Conservation (phyloP, 441 rosid species). For the Pelargonium citronellum region DNA sequence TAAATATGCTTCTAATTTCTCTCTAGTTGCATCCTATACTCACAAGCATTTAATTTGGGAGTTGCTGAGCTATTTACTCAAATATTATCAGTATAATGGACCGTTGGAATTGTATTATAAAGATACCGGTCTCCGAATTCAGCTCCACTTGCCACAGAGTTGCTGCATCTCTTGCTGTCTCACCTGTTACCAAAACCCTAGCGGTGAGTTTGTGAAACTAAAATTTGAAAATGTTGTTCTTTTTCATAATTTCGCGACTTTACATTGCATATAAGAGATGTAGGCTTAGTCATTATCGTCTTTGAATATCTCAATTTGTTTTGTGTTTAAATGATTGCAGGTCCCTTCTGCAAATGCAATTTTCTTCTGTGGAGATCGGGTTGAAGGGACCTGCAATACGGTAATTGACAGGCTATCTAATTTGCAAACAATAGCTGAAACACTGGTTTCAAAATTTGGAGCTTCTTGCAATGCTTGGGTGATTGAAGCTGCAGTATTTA, state of each 20-base stretch:
- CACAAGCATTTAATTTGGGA: too few species aligned
- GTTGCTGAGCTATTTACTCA: too few species aligned
- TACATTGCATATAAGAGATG: not conserved
- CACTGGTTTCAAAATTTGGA: constrained; percentile 67
- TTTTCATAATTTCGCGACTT: not conserved
- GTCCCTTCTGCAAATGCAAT: constrained; percentile 68
- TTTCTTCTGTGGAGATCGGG: constrained; percentile 68
- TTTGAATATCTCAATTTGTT: not conserved
- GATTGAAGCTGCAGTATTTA: constrained; percentile 54
- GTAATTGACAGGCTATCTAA: constrained; percentile 69
- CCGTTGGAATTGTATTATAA: constrained; percentile 54
- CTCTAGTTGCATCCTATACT: too few species aligned
- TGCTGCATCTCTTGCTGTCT: constrained; percentile 63
- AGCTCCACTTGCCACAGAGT: constrained; percentile 38
- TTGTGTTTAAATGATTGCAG: constrained; percentile 23
- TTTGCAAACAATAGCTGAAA: constrained; percentile 48
- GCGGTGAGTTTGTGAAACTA: constrained; percentile 30
- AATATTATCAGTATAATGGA: constrained; percentile 33
- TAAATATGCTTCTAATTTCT: too few species aligned
- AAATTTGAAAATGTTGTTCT: not conserved
- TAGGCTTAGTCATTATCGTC: not conserved
- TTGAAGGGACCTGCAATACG: constrained; percentile 52
- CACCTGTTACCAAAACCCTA: constrained; percentile 34
- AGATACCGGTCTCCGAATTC: constrained; percentile 41
- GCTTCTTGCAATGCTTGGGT: constrained; percentile 60